Evolutionary conservation across 441 rosid genomes (phyloP), one percentile per base, ranked within the genome.

Genomic region (Aleurites moluccanus): DNA sequence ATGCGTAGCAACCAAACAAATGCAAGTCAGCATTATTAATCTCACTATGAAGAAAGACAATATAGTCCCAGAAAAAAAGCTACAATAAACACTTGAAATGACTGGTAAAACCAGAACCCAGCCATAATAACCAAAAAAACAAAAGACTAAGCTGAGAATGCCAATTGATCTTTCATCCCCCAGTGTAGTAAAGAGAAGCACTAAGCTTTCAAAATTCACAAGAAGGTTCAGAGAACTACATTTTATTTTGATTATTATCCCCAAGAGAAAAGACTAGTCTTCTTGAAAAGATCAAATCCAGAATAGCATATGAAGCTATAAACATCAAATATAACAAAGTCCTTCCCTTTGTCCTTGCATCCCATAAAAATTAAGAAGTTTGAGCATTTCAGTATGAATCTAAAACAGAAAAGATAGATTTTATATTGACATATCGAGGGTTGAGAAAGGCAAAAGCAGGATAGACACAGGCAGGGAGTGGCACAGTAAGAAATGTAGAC

Each of bases 81-180:
- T 49, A 71, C 62, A 78, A 74, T 59, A 83, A 16, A 74, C 21
- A 75, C 64, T 56, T 64, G 64, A 53, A 79, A 73, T 16, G 14
- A 76, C 11, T 60, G 68, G 30, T 23, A 67, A 76, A 47, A 67
- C 28, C 21, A 60, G 1, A 75, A 70, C 15, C 44, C 27, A 74
- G 33, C 60, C 69, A 67, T 59, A 62, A 30, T 67, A 50, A 25
- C 71, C 33, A 27, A 53, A 14, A 50, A 50, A 49, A 49, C n/a
- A 50, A 40, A 53, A 15, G 21, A 21, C 47, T 33, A 9, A 35
- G 49, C 23, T 52, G 42, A 49, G 21, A 8, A 55, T 16, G 27
- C 6, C 14, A 69, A 42, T 65, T 42, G 11, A 25, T 1, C 27
- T 10, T n/a, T 69, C 33, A 55, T 27, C 56, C 57, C 8, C 1